phyloP scores from a whole-genome alignment of 495 filamentous ascomycete species.

The Apiosordaria backusii region DNA sequence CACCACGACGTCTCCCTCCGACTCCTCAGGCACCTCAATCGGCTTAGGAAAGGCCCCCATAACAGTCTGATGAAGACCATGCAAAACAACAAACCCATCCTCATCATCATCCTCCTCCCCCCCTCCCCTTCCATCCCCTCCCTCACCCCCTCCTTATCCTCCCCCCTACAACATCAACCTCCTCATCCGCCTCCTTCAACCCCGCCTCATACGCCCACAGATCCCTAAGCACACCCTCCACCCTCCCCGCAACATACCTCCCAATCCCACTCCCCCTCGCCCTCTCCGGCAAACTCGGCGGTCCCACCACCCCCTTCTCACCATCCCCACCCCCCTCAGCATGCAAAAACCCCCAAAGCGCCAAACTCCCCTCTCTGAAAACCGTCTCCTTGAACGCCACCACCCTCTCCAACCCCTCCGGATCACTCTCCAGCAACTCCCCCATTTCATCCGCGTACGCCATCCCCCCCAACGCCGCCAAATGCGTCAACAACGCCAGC shows the following conservation, averaged over 20 bases:
- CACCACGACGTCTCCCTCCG: neutral
- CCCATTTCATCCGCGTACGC: slow-evolving; percentile 9
- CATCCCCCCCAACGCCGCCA: slow-evolving; percentile 13
- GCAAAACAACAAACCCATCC: neutral
- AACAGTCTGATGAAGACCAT: neutral
- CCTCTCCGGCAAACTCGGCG: neutral
- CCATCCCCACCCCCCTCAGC: neutral
- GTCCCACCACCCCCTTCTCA: neutral
- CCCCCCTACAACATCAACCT: neutral
- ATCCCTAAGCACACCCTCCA: slow-evolving; percentile 1
- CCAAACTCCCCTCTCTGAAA: slow-evolving; percentile 18
- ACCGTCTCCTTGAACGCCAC: slow-evolving; percentile 23
- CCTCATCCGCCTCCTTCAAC: neutral
- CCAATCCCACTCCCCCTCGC: neutral
- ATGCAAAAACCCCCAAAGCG: slow-evolving; percentile 18
- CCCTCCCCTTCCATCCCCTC: neutral
- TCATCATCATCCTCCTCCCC: neutral
- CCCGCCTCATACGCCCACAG: neutral
- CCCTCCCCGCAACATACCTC: neutral
- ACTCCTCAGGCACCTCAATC: neutral
- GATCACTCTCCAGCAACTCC: neutral
- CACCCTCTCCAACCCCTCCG: slow-evolving; percentile 5
- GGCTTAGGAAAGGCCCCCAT: neutral
- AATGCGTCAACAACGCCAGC: slow-evolving; percentile 22
- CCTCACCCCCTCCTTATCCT: neutral